Evolutionary conservation across 495 filamentous ascomycete genomes (phyloP), one percentile per base, ranked within the genome.

Genomic region (Lophium mytilinum): DNA sequence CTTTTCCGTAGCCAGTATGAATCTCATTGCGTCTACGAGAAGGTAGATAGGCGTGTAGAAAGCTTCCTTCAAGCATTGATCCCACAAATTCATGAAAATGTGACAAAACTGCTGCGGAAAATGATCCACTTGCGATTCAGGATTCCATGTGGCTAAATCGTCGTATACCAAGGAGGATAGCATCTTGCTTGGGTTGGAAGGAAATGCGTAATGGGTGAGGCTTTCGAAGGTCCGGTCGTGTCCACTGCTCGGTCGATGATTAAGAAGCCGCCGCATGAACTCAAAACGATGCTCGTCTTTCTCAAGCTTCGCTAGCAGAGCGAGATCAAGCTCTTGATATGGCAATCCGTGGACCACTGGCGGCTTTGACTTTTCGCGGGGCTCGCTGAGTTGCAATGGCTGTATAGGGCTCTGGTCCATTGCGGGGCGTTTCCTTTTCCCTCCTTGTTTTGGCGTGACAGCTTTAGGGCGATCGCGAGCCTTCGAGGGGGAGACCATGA

Each of bases 141-240:
- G 37, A 10, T 62, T 57, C 4, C 78, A 63, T 37, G 59, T 57
- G 1, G 75, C 71, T 36, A 82, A 68, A 43, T 72, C 70, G 56
- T 85, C 81, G 51, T 83, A 72, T 12, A 88, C 63, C 9, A 81
- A 68, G 7, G 81, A 79, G 12, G 83, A 81, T 10, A 88, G 65
- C 18, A 74, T 73, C 53, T 69, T 72, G 19, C 72, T 53, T 8
- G 77, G 73, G 14, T 77, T 71, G 0, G 83, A 85, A 15, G 85
- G 83, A 6, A 69, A 52, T 4, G 64, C 75, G 34, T 76, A 88
- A 83, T 95, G 95, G 41, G 90, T 89, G 40, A 97, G 77, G 57
- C 90, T 89, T 73, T 98, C 93, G 6, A 89, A 69, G 40, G 80
- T 80, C 35, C 79, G 75, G 35, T 80, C 71, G 35, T 77, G 68